Percentiles rank a stretch among this genome's conserved stretches.
Conservation (phyloP, 768 basidiomycete genomes). For the Lyophyllum decastes region DNA sequence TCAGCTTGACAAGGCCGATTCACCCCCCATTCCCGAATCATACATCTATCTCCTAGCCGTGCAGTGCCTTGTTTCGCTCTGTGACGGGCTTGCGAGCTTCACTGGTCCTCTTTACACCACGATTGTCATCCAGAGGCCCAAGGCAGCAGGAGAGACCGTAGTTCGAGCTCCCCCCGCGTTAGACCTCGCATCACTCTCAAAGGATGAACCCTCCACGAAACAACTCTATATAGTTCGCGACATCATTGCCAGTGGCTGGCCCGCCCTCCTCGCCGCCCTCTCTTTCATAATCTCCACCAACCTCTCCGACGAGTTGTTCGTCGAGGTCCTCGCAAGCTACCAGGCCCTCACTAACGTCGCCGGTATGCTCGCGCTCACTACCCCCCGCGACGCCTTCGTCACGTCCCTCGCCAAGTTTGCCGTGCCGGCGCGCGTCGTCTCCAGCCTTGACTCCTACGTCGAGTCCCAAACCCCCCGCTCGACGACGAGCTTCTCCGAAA, state of each 20-base stretch:
- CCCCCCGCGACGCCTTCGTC: conserved; percentile 93
- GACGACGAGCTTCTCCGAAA: conserved; percentile 61
- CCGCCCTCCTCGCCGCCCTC: conserved; percentile 85
- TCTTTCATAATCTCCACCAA: conserved; percentile 90
- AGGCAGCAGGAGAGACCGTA: conserved; percentile 60
- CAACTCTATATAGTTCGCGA: conserved; percentile 67
- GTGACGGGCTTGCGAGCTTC: conserved; percentile 80
- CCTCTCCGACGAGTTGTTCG: conserved; percentile 89
- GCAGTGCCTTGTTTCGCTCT: conserved; percentile 84
- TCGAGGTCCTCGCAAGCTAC: conserved; percentile 79
- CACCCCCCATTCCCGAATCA: conserved; percentile 89
- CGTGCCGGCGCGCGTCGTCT: conserved; percentile 88
- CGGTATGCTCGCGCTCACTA: conserved; percentile 83
- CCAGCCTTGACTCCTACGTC: conserved; percentile 65
- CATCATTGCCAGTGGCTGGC: conserved; percentile 91
- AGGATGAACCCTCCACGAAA: conserved; percentile 47
- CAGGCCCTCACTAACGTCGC: conserved; percentile 86
- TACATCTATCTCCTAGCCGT: conserved; percentile 92
- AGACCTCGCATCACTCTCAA: conserved; percentile 56
- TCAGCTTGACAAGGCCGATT: conserved; percentile 96
- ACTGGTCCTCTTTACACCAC: conserved; percentile 75
- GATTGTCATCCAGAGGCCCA: conserved; percentile 66
- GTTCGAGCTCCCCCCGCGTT: conserved; percentile 75
- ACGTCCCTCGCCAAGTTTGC: conserved; percentile 88
- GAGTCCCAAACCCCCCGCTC: conserved; percentile 63